A percentile compares a stretch with the other conserved stretches of the same genome.
Evolutionary conservation across 139 green algal genomes (phyloP).

Genomic region (Eudorina sp.): DNA sequence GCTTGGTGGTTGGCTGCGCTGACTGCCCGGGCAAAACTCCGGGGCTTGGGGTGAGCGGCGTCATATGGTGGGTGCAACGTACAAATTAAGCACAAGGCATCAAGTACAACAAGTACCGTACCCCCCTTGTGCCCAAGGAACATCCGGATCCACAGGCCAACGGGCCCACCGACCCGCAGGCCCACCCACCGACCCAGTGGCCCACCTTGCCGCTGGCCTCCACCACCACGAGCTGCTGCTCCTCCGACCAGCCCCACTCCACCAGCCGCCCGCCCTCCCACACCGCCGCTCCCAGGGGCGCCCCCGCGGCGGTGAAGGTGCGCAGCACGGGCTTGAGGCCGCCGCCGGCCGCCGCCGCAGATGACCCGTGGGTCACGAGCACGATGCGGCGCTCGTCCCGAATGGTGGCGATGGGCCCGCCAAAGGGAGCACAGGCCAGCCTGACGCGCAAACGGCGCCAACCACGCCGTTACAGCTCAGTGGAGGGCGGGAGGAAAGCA

Average conservation of each 20-base stretch:
- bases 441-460: too few species aligned
- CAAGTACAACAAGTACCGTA: background rate
- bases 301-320: slow-evolving; percentile 77
- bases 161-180: background rate
- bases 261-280: slow-evolving; percentile 82
- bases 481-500: too few species aligned
- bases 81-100: too few species aligned
- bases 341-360: background rate
- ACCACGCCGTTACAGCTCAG: too few species aligned
- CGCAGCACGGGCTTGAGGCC: slow-evolving; percentile 67
- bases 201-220: slow-evolving; percentile 73
- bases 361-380: slow-evolving; percentile 58
- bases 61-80: too few species aligned
- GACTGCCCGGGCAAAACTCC: too few species aligned
- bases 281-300: slow-evolving; percentile 67
- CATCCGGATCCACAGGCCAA: background rate
- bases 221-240: slow-evolving; percentile 81
- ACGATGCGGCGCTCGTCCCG: slow-evolving; percentile 85
- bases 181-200: background rate
- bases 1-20: too few species aligned
- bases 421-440: slow-evolving; percentile 71
- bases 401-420: slow-evolving; percentile 86
- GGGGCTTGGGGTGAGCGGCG: too few species aligned
- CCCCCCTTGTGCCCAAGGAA: background rate
- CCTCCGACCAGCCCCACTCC: slow-evolving; percentile 81